Percentiles rank a stretch among this genome's conserved stretches.
Evolutionary conservation across 179 eudicot species (phyloP).

Genomic region (Carnegiea gigantea): DNA sequence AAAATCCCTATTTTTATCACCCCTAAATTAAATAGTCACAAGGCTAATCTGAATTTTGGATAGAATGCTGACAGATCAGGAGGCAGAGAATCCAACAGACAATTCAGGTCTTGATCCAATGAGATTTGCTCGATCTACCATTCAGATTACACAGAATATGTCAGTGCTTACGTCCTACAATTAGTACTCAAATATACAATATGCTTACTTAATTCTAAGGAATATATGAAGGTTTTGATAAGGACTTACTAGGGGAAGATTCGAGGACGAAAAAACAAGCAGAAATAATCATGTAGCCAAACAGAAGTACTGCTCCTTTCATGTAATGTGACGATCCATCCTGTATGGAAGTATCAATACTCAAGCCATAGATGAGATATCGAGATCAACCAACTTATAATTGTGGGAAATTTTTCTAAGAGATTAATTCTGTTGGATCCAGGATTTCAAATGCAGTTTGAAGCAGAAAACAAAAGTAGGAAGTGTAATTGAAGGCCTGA

Average conservation of each 20-base stretch:
- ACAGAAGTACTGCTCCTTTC: conserved; percentile 53
- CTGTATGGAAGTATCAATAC: conserved; percentile 26
- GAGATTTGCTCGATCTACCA: conserved; percentile 30
- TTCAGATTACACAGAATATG: conserved; percentile 4
- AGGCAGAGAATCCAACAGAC: conserved; percentile 25
- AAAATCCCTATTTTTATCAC: background rate
- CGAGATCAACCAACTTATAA: too few relatives aligned
- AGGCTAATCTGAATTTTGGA: conserved; percentile 8
- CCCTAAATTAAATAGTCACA: background rate
- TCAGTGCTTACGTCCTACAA: conserved; percentile 11
- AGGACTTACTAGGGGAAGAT: conserved; percentile 26
- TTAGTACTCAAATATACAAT: background rate
- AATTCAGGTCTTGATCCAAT: conserved; percentile 25
- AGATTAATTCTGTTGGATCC: too few relatives aligned
- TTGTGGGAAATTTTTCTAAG: too few relatives aligned
- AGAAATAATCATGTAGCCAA: conserved; percentile 41
- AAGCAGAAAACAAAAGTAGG: background rate
- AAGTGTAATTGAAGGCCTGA: background rate
- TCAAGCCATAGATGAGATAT: background rate
- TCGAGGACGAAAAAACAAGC: conserved; percentile 45
- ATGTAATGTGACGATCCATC: conserved; percentile 70
- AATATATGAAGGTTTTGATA: background rate
- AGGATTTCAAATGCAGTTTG: too few relatives aligned
- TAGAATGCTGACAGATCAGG: conserved; percentile 13
- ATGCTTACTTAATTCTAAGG: background rate